These are phyloP conservation scores for Lasiodiplodia theobromae DNA, from an alignment of 2,329 filamentous ascomycete genomes.

Conservation along the genomic window DNA sequence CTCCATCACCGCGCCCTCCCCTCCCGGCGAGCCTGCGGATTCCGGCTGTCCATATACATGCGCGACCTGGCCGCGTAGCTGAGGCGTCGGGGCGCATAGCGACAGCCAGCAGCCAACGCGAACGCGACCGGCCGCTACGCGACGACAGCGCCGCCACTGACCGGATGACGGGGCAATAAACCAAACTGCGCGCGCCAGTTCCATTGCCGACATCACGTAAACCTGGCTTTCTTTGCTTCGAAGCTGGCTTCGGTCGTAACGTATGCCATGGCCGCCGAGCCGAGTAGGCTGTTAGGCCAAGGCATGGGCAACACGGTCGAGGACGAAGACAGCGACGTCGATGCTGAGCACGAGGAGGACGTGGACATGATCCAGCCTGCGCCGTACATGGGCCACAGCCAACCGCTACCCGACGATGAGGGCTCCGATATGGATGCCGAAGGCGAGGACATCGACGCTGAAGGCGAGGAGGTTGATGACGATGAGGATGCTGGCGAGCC, in stretches of 20 bases:
- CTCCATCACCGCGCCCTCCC: conserved; percentile 4
- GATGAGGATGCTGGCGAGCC: conserved; percentile 56
- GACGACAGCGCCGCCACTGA: conserved; percentile 20
- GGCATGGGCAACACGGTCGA: conserved; percentile 40
- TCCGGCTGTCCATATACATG: conserved; percentile 8
- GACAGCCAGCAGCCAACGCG: conserved; percentile 8
- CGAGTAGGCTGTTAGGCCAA: conserved; percentile 47
- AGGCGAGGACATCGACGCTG: conserved; percentile 57
- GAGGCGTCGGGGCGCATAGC: conserved; percentile 28
- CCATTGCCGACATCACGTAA: conserved; percentile 26
- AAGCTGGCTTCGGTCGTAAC: conserved; percentile 51
- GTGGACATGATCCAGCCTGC: conserved; percentile 40
- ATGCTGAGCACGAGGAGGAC: conserved; percentile 50
- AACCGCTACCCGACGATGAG: conserved; percentile 48
- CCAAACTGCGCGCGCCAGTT: conserved; percentile 12
- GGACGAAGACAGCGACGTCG: conserved; percentile 45
- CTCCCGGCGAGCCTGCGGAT: neutral
- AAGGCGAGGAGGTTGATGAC: conserved; percentile 57
- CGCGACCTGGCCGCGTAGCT: conserved; percentile 9
- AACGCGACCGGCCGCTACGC: conserved; percentile 26
- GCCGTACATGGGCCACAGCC: conserved; percentile 38
- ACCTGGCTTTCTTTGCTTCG: conserved; percentile 36
- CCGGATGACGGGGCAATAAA: conserved; percentile 24
- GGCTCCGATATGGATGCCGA: conserved; percentile 56
- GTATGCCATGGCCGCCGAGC: conserved; percentile 51